Evolutionary conservation across 177 flowering plant species (phyloP).

Genomic region (Vitis hybrid): DNA sequence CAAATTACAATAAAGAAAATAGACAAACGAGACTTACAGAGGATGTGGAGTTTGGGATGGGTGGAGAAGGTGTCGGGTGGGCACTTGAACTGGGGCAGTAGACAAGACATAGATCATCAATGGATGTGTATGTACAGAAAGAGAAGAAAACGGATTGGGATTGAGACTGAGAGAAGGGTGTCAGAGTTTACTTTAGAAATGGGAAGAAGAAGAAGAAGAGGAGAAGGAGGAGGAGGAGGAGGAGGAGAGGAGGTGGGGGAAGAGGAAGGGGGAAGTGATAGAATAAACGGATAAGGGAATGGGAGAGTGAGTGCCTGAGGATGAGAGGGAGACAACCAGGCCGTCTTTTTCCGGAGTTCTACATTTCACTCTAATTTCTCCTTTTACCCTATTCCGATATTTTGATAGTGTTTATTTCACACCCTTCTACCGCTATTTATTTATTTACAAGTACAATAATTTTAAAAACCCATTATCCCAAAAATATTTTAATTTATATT

Average conservation of each 20-base stretch:
- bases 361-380: no score
- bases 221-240: neutral
- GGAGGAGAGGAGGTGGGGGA: neutral
- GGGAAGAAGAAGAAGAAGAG: neutral
- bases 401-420: no score
- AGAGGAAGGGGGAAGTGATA: slow-evolving; percentile 8
- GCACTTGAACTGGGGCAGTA: slow-evolving; percentile 78
- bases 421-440: no score
- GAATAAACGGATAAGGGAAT: slow-evolving; percentile 27
- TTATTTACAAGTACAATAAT: no score
- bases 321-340: neutral
- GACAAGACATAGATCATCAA: slow-evolving; percentile 51
- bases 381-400: no score
- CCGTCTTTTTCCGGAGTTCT: no score
- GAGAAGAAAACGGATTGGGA: no score
- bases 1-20: neutral
- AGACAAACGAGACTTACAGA: slow-evolving; percentile 32
- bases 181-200: no score
- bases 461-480: no score
- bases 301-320: neutral
- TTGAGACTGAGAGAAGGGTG: no score
- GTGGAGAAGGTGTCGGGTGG: slow-evolving; percentile 51
- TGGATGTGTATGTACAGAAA: neutral
- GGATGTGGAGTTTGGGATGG: slow-evolving; percentile 39
- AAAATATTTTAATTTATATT: no score